Conservation (phyloP, 306 rosid species). For the Sicyos edulis region DNA sequence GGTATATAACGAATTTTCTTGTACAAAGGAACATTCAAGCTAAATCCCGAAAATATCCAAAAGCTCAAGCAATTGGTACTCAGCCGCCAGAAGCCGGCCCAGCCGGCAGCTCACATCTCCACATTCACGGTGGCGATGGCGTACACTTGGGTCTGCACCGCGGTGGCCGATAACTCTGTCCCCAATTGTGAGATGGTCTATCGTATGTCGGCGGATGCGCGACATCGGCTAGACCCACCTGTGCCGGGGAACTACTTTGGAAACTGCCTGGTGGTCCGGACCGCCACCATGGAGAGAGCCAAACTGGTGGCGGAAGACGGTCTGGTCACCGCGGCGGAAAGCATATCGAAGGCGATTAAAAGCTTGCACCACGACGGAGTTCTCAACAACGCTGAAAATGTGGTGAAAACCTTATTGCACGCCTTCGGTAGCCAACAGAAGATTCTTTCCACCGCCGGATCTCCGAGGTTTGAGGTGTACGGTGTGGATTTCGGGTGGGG, state of each 20-base stretch:
- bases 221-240: background rate
- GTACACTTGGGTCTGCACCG: constrained; percentile 1
- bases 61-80: background rate
- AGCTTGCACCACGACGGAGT: background rate
- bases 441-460: constrained; percentile 20
- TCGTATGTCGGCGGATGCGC: background rate
- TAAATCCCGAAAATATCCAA: background rate
- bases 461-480: constrained; percentile 30
- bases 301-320: background rate
- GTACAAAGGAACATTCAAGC: constrained; percentile 5
- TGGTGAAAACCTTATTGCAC: background rate
- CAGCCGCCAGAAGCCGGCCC: background rate
- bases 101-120: background rate
- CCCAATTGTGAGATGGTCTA: background rate
- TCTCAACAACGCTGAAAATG: background rate
- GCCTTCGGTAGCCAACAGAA: background rate
- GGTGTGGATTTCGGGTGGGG: constrained; percentile 45
- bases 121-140: constrained; percentile 13
- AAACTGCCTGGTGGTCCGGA: background rate
- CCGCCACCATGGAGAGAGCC: background rate
- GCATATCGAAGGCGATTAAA: background rate
- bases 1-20: no score
- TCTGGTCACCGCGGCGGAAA: background rate
- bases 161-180: background rate
- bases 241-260: background rate